A percentile compares a stretch with the other conserved stretches of the same genome.
Evolutionary conservation across 768 basidiomycete species (phyloP).

Genomic region (Kwoniella sp.): DNA sequence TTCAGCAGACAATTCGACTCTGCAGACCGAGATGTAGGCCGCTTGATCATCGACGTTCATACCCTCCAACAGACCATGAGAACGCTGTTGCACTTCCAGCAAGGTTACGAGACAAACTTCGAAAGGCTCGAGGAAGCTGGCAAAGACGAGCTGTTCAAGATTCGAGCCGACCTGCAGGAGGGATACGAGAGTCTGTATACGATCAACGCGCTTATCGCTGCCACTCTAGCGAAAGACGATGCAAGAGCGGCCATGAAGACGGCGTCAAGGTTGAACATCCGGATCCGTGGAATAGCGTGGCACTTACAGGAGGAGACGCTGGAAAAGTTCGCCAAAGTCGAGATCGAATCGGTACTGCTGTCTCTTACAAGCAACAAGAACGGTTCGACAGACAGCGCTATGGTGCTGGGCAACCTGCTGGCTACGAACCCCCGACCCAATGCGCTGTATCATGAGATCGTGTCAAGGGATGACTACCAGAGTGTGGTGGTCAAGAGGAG

Average conservation of each 20-base stretch:
- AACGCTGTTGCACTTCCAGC: slow-evolving; percentile 57
- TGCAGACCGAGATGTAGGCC: slow-evolving; percentile 36
- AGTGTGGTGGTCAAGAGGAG: slow-evolving; percentile 9
- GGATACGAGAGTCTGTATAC: slow-evolving; percentile 78
- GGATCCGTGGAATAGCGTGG: slow-evolving; percentile 87
- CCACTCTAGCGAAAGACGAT: slow-evolving; percentile 79
- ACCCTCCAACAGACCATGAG: slow-evolving; percentile 72
- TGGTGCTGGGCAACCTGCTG: slow-evolving; percentile 73
- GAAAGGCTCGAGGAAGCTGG: slow-evolving; percentile 58
- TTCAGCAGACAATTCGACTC: slow-evolving; percentile 80
- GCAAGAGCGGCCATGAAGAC: slow-evolving; percentile 68
- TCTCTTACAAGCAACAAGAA: slow-evolving; percentile 85
- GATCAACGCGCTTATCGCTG: slow-evolving; percentile 73
- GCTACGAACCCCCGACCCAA: slow-evolving; percentile 83
- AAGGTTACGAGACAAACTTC: slow-evolving; percentile 55
- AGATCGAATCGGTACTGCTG: slow-evolving; percentile 75
- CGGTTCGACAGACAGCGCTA: slow-evolving; percentile 76
- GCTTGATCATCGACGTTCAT: slow-evolving; percentile 47
- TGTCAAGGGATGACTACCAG: slow-evolving; percentile 64
- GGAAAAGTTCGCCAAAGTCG: slow-evolving; percentile 79
- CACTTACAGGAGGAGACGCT: slow-evolving; percentile 73
- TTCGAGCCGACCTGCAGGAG: slow-evolving; percentile 72
- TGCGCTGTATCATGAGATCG: slow-evolving; percentile 83
- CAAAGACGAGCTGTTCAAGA: slow-evolving; percentile 64
- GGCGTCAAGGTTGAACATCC: slow-evolving; percentile 76